Percentiles rank a stretch among this genome's conserved stretches.
Evolutionary conservation across 768 basidiomycete species (phyloP).

Genomic region (Cystoderma amianthinum): DNA sequence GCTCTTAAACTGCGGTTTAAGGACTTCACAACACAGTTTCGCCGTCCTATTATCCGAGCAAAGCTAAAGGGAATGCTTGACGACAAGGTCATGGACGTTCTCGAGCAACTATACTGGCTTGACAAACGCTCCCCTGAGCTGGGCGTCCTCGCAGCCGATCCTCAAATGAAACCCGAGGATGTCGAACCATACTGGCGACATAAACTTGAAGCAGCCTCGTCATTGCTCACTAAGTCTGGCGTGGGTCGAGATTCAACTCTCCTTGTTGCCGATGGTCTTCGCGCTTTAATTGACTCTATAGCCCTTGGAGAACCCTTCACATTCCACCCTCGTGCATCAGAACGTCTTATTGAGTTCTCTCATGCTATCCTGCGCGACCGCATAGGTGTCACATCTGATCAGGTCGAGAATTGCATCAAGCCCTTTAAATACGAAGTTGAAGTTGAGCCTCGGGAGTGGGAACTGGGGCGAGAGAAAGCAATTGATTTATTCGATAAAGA

Average conservation of each 20-base stretch:
- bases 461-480: slow-evolving; percentile 67
- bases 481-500: slow-evolving; percentile 83
- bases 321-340: slow-evolving; percentile 82
- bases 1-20: slow-evolving; percentile 86
- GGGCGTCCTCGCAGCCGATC: slow-evolving; percentile 58
- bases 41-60: slow-evolving; percentile 79
- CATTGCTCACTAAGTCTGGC: slow-evolving; percentile 91
- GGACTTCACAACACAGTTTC: slow-evolving; percentile 78
- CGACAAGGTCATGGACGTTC: slow-evolving; percentile 93
- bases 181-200: slow-evolving; percentile 92
- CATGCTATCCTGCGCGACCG: slow-evolving; percentile 91
- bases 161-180: slow-evolving; percentile 63
- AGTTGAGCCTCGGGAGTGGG: slow-evolving; percentile 91
- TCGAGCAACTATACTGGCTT: slow-evolving; percentile 96
- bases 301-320: slow-evolving; percentile 87
- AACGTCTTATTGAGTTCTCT: slow-evolving; percentile 86
- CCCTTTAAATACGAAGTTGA: slow-evolving; percentile 99
- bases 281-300: slow-evolving; percentile 86
- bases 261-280: slow-evolving; percentile 90
- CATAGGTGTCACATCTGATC: slow-evolving; percentile 91
- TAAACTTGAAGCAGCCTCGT: slow-evolving; percentile 92
- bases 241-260: slow-evolving; percentile 92
- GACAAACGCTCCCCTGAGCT: slow-evolving; percentile 84
- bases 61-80: slow-evolving; percentile 92
- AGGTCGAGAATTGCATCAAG: slow-evolving; percentile 99